A percentile compares a stretch with the other conserved stretches of the same genome.
phyloP scores from a whole-genome alignment of 1,284 basidiomycete genomes.

The Microbotryum violaceum region DNA sequence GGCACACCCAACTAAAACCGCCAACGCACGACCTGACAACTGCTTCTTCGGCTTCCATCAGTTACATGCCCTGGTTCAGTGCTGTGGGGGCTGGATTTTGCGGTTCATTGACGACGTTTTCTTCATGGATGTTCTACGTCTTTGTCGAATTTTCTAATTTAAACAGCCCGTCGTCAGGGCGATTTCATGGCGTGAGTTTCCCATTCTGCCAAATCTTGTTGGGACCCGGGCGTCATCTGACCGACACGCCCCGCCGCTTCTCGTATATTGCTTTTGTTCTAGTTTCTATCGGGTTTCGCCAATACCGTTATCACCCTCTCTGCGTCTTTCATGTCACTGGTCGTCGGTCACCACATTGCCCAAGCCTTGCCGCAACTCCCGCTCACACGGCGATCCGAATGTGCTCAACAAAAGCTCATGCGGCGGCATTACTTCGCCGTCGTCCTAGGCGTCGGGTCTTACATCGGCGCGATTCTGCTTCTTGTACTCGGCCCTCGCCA shows the following conservation, averaged over 20 bases:
- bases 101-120: conserved; percentile 93
- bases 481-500: conserved; percentile 39
- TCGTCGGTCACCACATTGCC: conserved; percentile 55
- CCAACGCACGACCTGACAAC: not conserved
- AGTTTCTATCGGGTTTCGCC: conserved; percentile 28
- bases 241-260: not conserved
- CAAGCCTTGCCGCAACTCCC: conserved; percentile 39
- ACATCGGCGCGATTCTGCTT: conserved; percentile 38
- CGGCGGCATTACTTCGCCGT: conserved; percentile 44
- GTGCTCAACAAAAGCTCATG: conserved; percentile 46
- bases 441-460: conserved; percentile 33
- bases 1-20: too few relatives aligned
- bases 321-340: conserved; percentile 54
- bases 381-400: conserved; percentile 40
- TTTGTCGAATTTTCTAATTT: conserved; percentile 80
- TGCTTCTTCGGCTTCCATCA: conserved; percentile 37
- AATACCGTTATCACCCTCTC: conserved; percentile 23
- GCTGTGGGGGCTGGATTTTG: conserved; percentile 90
- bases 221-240: not conserved
- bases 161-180: conserved; percentile 52
- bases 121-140: conserved; percentile 83
- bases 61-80: conserved; percentile 79
- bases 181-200: conserved; percentile 67
- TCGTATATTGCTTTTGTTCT: not conserved
- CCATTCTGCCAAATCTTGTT: not conserved